Evolutionary conservation across 2,329 filamentous ascomycete genomes (phyloP), one percentile per base, ranked within the genome.

Genomic region (Aspergillus tubingensis): DNA sequence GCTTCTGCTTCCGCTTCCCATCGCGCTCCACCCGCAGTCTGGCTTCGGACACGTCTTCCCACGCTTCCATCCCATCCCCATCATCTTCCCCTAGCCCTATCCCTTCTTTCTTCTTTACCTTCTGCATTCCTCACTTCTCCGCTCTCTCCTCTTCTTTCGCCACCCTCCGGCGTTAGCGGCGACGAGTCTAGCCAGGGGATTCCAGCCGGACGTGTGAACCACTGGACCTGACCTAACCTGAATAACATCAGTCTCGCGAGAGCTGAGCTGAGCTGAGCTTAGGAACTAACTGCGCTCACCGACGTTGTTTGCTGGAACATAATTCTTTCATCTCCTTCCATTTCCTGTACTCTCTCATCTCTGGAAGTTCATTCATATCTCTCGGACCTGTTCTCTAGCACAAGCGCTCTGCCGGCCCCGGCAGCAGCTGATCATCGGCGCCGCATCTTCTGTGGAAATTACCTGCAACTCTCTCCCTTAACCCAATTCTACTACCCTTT

Each of bases 371-470:
- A 44, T 57, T 65, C 32, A 13, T 36, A 36, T 65, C 54, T 65
- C 54, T 63, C 63, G 59, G 54, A 62, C 63, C 51, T 67, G 66
- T 65, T 62, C 58, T 60, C 54, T 66, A 65, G 63, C 62, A 36
- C 55, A 58, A 36, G 32, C 59, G 63, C 58, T 52, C 66, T 69
- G 68, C 68, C 67, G 63, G 62, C 61, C 32, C 67, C 60, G 55
- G 60, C 59, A 57, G 58, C 54, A 50, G 19, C 39, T 53, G 32
- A 57, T 58, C 49, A 36, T 36, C 60, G 64, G 65, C 62, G 62
- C 64, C 65, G 62, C 64, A 59, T 64, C 57, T 61, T 60, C 51
- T 69, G 66, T 70, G 66, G 65, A 66, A 32, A 65, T 67, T 67
- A 62, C 44, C 58, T 47, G 57, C 57, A 53, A 62, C 47, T 62